These are phyloP conservation scores for Grosmannia penicillata DNA, from an alignment of 2,329 filamentous ascomycete genomes.

Conservation along the genomic window DNA sequence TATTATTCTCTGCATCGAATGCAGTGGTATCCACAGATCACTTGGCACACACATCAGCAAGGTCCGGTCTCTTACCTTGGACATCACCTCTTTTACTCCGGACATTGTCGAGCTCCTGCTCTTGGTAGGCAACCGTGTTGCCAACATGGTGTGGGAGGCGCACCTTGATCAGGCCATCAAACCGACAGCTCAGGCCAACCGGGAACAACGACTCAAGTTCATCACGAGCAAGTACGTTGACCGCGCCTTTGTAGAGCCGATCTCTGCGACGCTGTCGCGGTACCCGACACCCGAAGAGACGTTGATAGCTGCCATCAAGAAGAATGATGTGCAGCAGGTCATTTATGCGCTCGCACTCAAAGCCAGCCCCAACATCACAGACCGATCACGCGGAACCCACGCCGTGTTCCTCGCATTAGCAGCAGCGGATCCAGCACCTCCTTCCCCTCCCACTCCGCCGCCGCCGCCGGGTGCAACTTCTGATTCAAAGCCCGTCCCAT, in stretches of 20 bases:
- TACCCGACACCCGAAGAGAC: constrained; percentile 75
- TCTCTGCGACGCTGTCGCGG: constrained; percentile 59
- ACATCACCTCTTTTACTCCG: constrained; percentile 89
- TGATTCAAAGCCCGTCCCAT: constrained; percentile 47
- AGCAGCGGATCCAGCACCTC: constrained; percentile 67
- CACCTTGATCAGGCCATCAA: constrained; percentile 61
- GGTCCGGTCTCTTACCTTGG: constrained; percentile 83
- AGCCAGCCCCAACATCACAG: constrained; percentile 74
- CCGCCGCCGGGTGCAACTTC: constrained; percentile 16
- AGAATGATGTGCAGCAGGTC: constrained; percentile 87
- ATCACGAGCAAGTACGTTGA: constrained; percentile 94
- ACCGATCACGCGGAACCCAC: constrained; percentile 78
- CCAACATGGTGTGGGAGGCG: constrained; percentile 95
- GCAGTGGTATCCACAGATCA: constrained; percentile 91
- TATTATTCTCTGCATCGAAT: constrained; percentile 94
- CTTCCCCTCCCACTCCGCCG: constrained; percentile 6
- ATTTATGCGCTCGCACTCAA: constrained; percentile 77
- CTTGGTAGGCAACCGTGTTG: constrained; percentile 82
- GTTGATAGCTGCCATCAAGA: constrained; percentile 83
- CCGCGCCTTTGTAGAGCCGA: constrained; percentile 62
- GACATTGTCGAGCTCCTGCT: constrained; percentile 92
- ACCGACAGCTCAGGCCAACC: constrained; percentile 59
- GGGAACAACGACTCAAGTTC: constrained; percentile 85
- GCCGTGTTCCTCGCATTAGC: constrained; percentile 82
- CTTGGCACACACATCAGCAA: constrained; percentile 97